phyloP scores from a whole-genome alignment of 73 alveolate species.

The Stentor coeruleus region DNA sequence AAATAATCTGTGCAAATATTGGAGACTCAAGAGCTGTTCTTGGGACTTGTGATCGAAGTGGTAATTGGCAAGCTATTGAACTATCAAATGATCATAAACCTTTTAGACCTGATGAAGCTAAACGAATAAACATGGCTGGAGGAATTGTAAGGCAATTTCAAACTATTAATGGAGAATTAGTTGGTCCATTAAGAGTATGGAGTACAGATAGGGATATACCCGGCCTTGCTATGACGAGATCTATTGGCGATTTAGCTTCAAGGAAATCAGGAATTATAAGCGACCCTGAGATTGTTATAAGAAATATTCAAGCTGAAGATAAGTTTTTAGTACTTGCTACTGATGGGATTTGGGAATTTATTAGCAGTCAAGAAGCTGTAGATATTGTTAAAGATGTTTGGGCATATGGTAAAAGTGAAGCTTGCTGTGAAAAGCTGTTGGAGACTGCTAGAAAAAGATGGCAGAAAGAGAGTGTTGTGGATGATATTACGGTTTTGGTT shows the following conservation, averaged over 20 bases:
- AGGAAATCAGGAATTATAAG: slow-evolving; percentile 53
- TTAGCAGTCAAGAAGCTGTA: slow-evolving; percentile 30
- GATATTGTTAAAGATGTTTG: background rate
- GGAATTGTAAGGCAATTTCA: slow-evolving; percentile 87
- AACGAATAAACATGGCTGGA: slow-evolving; percentile 63
- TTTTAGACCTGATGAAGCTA: slow-evolving; percentile 82
- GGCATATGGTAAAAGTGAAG: background rate
- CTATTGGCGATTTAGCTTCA: slow-evolving; percentile 66
- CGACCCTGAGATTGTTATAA: slow-evolving; percentile 53
- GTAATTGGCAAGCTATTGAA: slow-evolving; percentile 60
- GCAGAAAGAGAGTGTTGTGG: background rate
- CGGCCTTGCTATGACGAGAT: slow-evolving; percentile 66
- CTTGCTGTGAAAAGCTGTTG: background rate
- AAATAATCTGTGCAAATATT: slow-evolving; percentile 71
- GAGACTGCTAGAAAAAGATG: background rate
- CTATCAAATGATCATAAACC: slow-evolving; percentile 97
- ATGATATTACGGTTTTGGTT: background rate
- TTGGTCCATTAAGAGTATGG: slow-evolving; percentile 66
- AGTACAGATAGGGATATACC: slow-evolving; percentile 60
- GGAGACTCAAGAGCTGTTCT: slow-evolving; percentile 93
- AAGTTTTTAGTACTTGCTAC: slow-evolving; percentile 41
- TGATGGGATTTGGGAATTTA: slow-evolving; percentile 59
- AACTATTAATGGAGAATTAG: slow-evolving; percentile 36
- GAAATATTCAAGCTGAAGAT: slow-evolving; percentile 31
- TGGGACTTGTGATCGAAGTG: slow-evolving; percentile 27